phyloP scores from a whole-genome alignment of 1,284 basidiomycete species.

The Thelephora terrestris region DNA sequence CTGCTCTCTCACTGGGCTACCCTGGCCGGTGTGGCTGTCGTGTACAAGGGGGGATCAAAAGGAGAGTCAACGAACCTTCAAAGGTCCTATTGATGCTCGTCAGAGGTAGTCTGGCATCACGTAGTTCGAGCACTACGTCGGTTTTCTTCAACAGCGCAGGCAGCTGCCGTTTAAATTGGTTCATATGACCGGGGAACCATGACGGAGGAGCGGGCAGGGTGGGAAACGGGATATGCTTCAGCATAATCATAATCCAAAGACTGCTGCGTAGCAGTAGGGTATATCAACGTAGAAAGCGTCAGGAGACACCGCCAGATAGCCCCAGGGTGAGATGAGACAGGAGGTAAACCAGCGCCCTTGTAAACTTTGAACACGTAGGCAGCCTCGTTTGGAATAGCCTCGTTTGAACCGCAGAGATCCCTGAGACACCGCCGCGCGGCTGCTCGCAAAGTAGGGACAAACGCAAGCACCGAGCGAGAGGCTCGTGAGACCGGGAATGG shows the following conservation, averaged over 20 bases:
- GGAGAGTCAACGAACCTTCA: conserved; percentile 44
- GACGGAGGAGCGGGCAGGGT: conserved; percentile 69
- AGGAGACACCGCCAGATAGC: too few relatives aligned
- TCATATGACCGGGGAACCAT: conserved; percentile 99
- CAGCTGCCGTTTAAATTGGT: conserved; percentile 71
- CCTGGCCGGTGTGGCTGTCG: background rate
- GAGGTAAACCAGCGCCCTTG: too few relatives aligned
- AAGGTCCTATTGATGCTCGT: conserved; percentile 90
- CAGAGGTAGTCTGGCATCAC: conserved; percentile 87
- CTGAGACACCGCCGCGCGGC: too few relatives aligned
- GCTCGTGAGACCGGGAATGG: too few relatives aligned
- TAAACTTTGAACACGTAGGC: too few relatives aligned
- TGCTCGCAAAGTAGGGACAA: too few relatives aligned
- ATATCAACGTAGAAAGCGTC: too few relatives aligned
- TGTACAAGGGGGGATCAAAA: conserved; percentile 1
- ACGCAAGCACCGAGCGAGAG: too few relatives aligned
- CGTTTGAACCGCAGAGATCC: too few relatives aligned
- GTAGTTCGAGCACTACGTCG: conserved; percentile 88
- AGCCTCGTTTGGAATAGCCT: too few relatives aligned
- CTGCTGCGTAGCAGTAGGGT: too few relatives aligned
- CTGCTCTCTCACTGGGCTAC: background rate
- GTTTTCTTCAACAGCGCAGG: conserved; percentile 72
- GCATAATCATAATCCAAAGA: conserved; percentile 17
- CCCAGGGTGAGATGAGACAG: too few relatives aligned
- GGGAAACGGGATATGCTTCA: conserved; percentile 41